These are phyloP conservation scores for Entomortierella chlamydospora DNA, from an alignment of 192 early-diverging fungal species.

Conservation along the genomic window DNA sequence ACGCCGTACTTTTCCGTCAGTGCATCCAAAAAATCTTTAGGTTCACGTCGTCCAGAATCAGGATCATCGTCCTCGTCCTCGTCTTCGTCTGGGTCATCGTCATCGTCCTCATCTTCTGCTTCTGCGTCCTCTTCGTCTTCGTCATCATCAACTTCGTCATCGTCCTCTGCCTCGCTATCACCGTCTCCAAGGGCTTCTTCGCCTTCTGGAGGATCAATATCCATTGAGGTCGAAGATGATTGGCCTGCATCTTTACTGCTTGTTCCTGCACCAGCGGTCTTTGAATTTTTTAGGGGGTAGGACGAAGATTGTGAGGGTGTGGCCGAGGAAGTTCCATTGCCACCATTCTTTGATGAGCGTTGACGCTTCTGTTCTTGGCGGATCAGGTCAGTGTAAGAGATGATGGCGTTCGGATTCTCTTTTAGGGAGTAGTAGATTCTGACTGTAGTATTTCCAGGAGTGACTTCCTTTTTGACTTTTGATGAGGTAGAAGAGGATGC, in stretches of 20 bases:
- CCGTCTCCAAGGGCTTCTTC: slow-evolving; percentile 33
- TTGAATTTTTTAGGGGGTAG: slow-evolving; percentile 29
- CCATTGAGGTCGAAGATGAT: slow-evolving; percentile 26
- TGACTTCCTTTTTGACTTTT: slow-evolving; percentile 1
- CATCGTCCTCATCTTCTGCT: slow-evolving; percentile 29
- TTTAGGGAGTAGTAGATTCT: slow-evolving; percentile 43
- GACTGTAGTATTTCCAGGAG: slow-evolving; percentile 6
- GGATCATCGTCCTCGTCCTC: slow-evolving; percentile 31
- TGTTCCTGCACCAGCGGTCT: slow-evolving; percentile 13
- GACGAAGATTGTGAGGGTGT: neutral
- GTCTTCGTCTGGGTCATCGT: slow-evolving; percentile 29
- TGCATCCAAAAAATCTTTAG: slow-evolving; percentile 25
- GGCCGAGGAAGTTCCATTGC: slow-evolving; percentile 3
- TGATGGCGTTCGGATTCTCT: slow-evolving; percentile 49
- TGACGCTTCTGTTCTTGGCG: slow-evolving; percentile 37
- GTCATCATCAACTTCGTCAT: slow-evolving; percentile 25
- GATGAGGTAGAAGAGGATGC: neutral
- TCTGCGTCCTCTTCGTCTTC: slow-evolving; percentile 23
- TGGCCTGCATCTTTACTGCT: neutral
- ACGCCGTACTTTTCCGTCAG: slow-evolving; percentile 33
- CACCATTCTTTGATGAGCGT: slow-evolving; percentile 11
- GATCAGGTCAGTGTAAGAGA: slow-evolving; percentile 45
- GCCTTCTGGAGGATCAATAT: slow-evolving; percentile 43
- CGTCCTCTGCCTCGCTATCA: slow-evolving; percentile 37
- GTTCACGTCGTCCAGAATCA: slow-evolving; percentile 10